These are phyloP conservation scores for Thuja plicata DNA, from an alignment of 83 land plant genomes.

Conservation along the genomic window DNA sequence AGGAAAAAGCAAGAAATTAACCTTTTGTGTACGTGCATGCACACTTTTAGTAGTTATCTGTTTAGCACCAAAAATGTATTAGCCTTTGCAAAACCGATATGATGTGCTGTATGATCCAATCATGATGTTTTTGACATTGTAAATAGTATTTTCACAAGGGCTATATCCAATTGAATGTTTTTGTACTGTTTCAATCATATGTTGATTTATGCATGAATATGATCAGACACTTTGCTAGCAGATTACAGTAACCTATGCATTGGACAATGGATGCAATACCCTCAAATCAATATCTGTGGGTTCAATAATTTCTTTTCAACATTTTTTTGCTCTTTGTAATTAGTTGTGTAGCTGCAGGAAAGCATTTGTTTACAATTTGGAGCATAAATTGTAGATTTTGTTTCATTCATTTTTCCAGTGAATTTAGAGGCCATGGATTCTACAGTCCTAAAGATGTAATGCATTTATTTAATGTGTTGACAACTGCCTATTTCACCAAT, in stretches of 20 bases:
- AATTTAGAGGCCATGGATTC: background rate
- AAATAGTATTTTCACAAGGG: background rate
- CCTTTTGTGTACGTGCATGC: background rate
- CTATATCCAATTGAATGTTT: constrained; percentile 7
- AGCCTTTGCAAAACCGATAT: background rate
- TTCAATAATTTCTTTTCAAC: background rate
- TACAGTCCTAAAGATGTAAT: background rate
- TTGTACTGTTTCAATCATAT: background rate
- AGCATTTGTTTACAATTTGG: background rate
- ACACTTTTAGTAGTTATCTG: background rate
- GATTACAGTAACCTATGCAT: background rate
- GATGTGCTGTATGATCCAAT: background rate
- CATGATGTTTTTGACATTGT: background rate
- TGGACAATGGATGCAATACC: background rate
- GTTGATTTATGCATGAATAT: background rate
- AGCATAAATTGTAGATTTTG: background rate
- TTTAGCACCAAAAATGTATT: background rate
- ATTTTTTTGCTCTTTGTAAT: background rate
- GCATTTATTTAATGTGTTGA: background rate
- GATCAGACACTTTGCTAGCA: background rate
- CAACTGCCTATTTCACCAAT: background rate
- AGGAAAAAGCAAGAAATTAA: background rate
- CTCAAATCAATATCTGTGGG: background rate
- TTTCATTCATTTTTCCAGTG: background rate
- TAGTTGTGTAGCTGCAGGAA: background rate